phyloP scores from a whole-genome alignment of 2,329 filamentous ascomycete genomes.

The Aureobasidium sp. region DNA sequence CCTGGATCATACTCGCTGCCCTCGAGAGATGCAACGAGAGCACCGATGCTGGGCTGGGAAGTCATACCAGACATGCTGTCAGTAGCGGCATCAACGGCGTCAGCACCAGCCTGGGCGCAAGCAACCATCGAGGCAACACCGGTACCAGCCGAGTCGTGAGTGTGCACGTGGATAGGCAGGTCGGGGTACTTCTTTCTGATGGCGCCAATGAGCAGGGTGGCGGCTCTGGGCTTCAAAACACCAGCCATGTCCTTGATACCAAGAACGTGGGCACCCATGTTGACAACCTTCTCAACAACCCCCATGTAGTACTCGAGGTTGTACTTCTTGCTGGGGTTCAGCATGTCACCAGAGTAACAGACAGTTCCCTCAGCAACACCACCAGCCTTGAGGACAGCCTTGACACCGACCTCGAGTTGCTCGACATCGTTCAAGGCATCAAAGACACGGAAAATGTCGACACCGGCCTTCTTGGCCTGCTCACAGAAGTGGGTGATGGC shows the following conservation, averaged over 20 bases:
- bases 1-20: conserved; percentile 73
- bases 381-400: conserved; percentile 92
- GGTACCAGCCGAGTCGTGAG: conserved; percentile 96
- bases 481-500: conserved; percentile 98
- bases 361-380: conserved; percentile 89
- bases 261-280: conserved; percentile 78
- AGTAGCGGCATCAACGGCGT: conserved; percentile 90
- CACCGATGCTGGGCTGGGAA: conserved; percentile 94
- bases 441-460: conserved; percentile 98
- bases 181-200: conserved; percentile 96
- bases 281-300: conserved; percentile 86
- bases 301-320: conserved; percentile 89
- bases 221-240: conserved; percentile 91
- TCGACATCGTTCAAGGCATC: conserved; percentile 93
- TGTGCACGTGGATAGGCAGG: conserved; percentile 96
- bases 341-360: conserved; percentile 64
- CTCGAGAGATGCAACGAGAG: conserved; percentile 85
- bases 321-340: conserved; percentile 94
- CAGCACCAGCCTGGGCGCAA: conserved; percentile 85
- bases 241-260: conserved; percentile 91
- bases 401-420: conserved; percentile 94
- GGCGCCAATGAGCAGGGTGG: conserved; percentile 71
- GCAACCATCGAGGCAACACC: conserved; percentile 98
- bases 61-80: conserved; percentile 98
- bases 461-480: conserved; percentile 96